Conservation (phyloP, 768 basidiomycete genomes). For the Boletellus sp. region DNA sequence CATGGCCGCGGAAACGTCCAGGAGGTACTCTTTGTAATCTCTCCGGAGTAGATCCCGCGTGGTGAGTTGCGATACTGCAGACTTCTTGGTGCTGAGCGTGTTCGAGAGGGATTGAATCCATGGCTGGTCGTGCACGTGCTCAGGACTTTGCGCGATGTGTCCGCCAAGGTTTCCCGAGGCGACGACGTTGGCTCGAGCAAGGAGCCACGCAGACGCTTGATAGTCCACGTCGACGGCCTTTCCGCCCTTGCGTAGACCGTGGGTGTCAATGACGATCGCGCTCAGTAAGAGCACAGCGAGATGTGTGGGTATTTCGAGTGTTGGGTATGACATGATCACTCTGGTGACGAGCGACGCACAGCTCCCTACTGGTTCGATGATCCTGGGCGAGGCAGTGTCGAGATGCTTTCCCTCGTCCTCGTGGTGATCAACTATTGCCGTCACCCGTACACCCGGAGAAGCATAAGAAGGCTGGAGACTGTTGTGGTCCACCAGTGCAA, state of each 20-base stretch:
- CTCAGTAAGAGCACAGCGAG: conserved; percentile 77
- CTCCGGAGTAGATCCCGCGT: conserved; percentile 79
- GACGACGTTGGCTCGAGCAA: conserved; percentile 49
- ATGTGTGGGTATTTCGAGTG: conserved; percentile 42
- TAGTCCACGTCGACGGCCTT: conserved; percentile 70
- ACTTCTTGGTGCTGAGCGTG: conserved; percentile 54
- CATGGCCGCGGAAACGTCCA: conserved; percentile 37
- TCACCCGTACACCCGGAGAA: conserved; percentile 46
- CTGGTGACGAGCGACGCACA: conserved; percentile 66
- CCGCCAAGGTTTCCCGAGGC: conserved; percentile 10
- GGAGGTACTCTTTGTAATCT: conserved; percentile 91
- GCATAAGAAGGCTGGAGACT: conserved; percentile 48
- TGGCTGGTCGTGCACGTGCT: conserved; percentile 36
- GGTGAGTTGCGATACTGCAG: conserved; percentile 59
- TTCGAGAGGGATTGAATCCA: conserved; percentile 47
- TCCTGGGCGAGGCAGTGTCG: conserved; percentile 60
- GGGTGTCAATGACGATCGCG: conserved; percentile 85
- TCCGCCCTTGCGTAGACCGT: conserved; percentile 70
- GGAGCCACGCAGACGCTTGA: conserved; percentile 60
- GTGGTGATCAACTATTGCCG: conserved; percentile 88
- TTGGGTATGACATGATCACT: conserved; percentile 22
- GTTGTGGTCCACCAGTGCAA: conserved; percentile 93
- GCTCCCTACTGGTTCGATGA: conserved; percentile 70
- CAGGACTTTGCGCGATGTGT: conserved; percentile 3
- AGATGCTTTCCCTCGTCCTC: conserved; percentile 73